phyloP scores from a whole-genome alignment of 2,329 filamentous ascomycete genomes.

The Paramyrothecium roridum region DNA sequence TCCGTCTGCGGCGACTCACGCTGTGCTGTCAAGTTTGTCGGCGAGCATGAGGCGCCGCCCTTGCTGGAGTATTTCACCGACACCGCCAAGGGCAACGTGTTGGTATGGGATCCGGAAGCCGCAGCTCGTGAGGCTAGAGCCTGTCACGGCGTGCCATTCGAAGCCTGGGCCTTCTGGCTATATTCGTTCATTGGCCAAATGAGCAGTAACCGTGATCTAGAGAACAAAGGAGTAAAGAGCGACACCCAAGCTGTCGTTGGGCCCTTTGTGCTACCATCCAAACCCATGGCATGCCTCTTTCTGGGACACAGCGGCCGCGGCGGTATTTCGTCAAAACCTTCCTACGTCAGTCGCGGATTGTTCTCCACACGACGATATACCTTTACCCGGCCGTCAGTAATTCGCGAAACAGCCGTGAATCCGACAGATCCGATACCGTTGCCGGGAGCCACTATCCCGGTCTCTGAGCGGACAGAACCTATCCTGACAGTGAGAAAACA shows the following conservation, averaged over 20 bases:
- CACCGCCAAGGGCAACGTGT: slow-evolving; percentile 23
- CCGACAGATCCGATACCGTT: slow-evolving; percentile 7
- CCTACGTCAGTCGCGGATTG: slow-evolving; percentile 31
- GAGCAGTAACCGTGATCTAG: slow-evolving; percentile 29
- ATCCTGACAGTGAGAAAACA: slow-evolving; percentile 17
- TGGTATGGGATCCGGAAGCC: slow-evolving; percentile 25
- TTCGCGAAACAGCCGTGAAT: slow-evolving; percentile 2
- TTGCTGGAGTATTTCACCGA: slow-evolving; percentile 31
- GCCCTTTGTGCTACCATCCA: slow-evolving; percentile 34
- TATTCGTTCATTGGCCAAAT: slow-evolving; percentile 37
- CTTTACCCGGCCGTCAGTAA: slow-evolving; percentile 22
- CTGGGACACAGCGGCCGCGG: slow-evolving; percentile 32
- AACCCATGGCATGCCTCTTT: slow-evolving; percentile 32
- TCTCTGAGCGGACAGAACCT: slow-evolving; percentile 13
- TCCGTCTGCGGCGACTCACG: slow-evolving; percentile 28
- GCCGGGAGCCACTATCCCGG: slow-evolving; percentile 7
- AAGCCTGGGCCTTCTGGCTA: slow-evolving; percentile 39
- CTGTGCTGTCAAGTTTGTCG: slow-evolving; percentile 27
- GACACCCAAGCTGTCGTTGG: slow-evolving; percentile 27
- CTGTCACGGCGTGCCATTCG: slow-evolving; percentile 32
- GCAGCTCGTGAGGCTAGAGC: slow-evolving; percentile 20
- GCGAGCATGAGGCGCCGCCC: slow-evolving; percentile 22
- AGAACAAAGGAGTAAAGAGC: slow-evolving; percentile 9
- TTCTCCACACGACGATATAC: slow-evolving; percentile 29
- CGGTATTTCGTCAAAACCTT: slow-evolving; percentile 28